These are phyloP conservation scores for Bacterosira constricta DNA, from an alignment of 108 stramenopile species.

Conservation along the genomic window DNA sequence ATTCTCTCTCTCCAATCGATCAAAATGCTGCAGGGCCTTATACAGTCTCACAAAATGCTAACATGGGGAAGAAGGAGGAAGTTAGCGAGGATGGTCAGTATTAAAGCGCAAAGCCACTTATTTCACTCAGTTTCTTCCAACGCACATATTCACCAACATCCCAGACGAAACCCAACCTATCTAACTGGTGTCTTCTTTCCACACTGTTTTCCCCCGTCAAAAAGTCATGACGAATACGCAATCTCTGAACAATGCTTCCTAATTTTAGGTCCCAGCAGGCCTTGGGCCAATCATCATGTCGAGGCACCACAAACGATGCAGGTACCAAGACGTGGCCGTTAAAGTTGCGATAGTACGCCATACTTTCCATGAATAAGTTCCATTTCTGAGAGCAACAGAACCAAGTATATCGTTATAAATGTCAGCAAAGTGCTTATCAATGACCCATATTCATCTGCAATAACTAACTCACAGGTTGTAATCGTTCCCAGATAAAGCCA, in stretches of 20 bases:
- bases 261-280: slow-evolving; percentile 74
- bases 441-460: too few relatives aligned
- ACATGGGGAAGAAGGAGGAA: too few relatives aligned
- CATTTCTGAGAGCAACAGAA: slow-evolving; percentile 46
- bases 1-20: slow-evolving; percentile 42
- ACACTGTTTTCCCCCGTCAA: slow-evolving; percentile 42
- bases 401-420: too few relatives aligned
- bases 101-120: too few relatives aligned
- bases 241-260: slow-evolving; percentile 66
- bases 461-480: slow-evolving; percentile 69
- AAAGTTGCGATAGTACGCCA: slow-evolving; percentile 56
- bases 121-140: too few relatives aligned
- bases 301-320: slow-evolving; percentile 72
- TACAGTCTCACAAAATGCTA: slow-evolving; percentile 64
- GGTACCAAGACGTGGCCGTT: slow-evolving; percentile 69
- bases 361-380: slow-evolving; percentile 79
- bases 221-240: slow-evolving; percentile 72
- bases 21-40: slow-evolving; percentile 56
- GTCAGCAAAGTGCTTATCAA: too few relatives aligned
- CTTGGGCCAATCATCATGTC: slow-evolving; percentile 58
- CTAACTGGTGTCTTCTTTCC: slow-evolving; percentile 60
- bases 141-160: slow-evolving; percentile 64
- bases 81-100: too few relatives aligned
- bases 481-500: slow-evolving; percentile 83
- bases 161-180: slow-evolving; percentile 81